Evolutionary conservation across 768 basidiomycete genomes (phyloP).

Genomic region (Panellus pusillus): DNA sequence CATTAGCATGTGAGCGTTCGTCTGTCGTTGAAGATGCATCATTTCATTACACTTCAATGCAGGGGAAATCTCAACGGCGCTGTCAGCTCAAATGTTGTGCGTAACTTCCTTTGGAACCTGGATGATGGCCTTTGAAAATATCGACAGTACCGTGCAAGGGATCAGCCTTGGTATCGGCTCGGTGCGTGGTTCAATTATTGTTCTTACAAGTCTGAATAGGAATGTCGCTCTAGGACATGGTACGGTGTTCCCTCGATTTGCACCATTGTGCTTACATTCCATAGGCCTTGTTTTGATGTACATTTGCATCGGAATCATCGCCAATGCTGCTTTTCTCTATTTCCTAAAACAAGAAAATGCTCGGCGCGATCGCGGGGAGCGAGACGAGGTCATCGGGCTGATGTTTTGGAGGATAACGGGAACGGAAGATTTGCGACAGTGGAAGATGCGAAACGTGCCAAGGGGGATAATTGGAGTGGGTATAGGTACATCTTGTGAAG

Average conservation of each 20-base stretch:
- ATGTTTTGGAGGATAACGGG: constrained; percentile 42
- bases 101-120: constrained; percentile 4
- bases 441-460: constrained; percentile 58
- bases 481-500: constrained; percentile 67
- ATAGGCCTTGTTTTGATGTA: constrained; percentile 64
- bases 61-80: constrained; percentile 77
- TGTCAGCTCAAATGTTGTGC: constrained; percentile 62
- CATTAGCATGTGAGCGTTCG: constrained; percentile 45
- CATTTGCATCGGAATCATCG: constrained; percentile 63
- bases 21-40: constrained; percentile 10
- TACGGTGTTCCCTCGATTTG: neutral
- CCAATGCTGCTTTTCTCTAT: constrained; percentile 47
- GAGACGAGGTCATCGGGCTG: constrained; percentile 69
- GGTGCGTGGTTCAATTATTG: constrained; percentile 20
- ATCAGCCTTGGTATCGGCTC: constrained; percentile 67
- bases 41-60: neutral
- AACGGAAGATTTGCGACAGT: constrained; percentile 57
- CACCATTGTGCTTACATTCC: neutral
- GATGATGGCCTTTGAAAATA: constrained; percentile 45
- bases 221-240: constrained; percentile 8
- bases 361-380: constrained; percentile 61
- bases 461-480: constrained; percentile 78
- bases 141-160: constrained; percentile 63
- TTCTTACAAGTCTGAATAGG: neutral
- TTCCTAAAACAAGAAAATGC: constrained; percentile 59